Evolutionary conservation across 129 eudicot species (phyloP), one percentile per base, ranked within the genome.

Genomic region (Flaveria brownii): DNA sequence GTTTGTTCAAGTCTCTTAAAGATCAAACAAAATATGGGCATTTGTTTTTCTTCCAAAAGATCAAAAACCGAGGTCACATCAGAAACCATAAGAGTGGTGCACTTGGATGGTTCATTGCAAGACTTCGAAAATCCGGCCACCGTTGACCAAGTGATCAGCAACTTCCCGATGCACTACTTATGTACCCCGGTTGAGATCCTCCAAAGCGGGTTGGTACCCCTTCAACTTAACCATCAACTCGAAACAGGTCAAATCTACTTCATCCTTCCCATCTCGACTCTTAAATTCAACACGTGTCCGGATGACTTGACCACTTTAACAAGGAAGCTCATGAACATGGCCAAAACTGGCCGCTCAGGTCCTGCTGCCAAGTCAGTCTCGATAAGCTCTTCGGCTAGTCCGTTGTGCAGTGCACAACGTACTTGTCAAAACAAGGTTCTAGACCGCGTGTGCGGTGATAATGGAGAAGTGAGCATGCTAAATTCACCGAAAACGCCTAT

Each of bases 181-280:
- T 89, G 86, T 76, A 84, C 92, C 0, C 91, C 85, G 26, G 77
- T 86, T 2, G 85, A 89, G 54, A 80, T 87, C 17, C 74, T 79
- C 2, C 81, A 81, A 54, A 52, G 78, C 20, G 84, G 80, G 4
- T 76, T 84, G 41, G 51, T 77, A 9, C 89, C 89, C 0, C 82
- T 87, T 39, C 81, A 59, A 17, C 82, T 51, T 2, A 75, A 82
- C 15, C 73, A 88, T 17, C 76, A 73, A 61, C 82, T 89, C 18
- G 60, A 83, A 72, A 62, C 60, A 4, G 92, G 92, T 7, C 78
- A 80, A 33, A 71, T 85, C 13, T 88, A 88, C 56, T 89, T 89
- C 84, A 36, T 85, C 64, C 72, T 89, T 22, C 96, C 96, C 1
- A 70, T 71, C 80, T 83, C 92, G 0, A 42, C 84, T 1, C 78